phyloP scores from a whole-genome alignment of 768 basidiomycete genomes.

The Pulveroboletus frians region DNA sequence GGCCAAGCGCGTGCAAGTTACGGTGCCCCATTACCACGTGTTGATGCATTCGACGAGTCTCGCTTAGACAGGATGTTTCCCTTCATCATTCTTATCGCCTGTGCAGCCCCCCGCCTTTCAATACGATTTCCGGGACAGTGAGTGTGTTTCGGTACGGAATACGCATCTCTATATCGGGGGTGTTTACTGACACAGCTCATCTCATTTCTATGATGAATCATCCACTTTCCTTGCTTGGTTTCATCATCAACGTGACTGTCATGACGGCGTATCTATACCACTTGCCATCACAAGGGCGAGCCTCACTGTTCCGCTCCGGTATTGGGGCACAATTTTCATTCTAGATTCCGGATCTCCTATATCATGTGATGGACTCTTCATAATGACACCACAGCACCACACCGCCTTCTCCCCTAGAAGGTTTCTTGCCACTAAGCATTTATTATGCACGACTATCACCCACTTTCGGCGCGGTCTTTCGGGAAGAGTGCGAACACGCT shows the following conservation, averaged over 20 bases:
- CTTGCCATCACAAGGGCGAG: not conserved
- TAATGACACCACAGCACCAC: not conserved
- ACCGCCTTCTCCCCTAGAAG: conserved; percentile 15
- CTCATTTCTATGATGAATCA: not conserved
- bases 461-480: conserved; percentile 15
- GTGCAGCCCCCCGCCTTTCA: conserved; percentile 1
- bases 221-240: conserved; percentile 8
- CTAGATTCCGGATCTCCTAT: not conserved
- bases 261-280: conserved; percentile 6
- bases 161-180: not conserved
- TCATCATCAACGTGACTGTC: conserved; percentile 7
- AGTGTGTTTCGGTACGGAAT: not conserved
- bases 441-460: conserved; percentile 21
- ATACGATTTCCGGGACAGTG: conserved; percentile 2
- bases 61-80: not conserved
- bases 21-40: conserved; percentile 33
- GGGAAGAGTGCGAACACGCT: conserved; percentile 39
- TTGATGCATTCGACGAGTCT: conserved; percentile 16
- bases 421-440: conserved; percentile 39
- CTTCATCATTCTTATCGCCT: conserved; percentile 12
- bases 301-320: not conserved
- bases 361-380: conserved; percentile 36
- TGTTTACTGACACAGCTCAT: not conserved
- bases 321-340: not conserved
- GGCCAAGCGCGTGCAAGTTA: conserved; percentile 28